Percentiles rank a stretch among this genome's conserved stretches.
Conservation (phyloP, 164 flowering plant genomes). For the Aristolochia fimbriata region DNA sequence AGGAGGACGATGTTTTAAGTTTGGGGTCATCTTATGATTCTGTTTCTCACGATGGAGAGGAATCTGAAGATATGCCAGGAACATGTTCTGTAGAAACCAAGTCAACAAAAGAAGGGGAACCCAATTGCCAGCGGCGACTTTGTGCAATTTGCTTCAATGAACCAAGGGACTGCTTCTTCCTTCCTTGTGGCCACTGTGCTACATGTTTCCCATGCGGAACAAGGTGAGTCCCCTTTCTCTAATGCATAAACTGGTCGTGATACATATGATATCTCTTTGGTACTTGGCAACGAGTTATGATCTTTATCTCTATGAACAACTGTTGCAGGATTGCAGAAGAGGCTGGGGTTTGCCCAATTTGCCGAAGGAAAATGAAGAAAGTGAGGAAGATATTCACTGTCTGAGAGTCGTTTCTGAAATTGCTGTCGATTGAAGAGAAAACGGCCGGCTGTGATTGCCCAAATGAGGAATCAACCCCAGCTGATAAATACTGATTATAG, state of each 20-base stretch:
- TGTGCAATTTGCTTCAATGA: constrained; percentile 86
- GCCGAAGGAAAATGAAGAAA: constrained; percentile 43
- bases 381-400: constrained; percentile 48
- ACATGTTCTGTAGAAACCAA: constrained; percentile 26
- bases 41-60: constrained; percentile 49
- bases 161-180: constrained; percentile 85
- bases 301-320: neutral
- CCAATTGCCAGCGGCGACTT: constrained; percentile 33
- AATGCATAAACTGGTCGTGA: neutral
- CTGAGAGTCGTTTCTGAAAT: constrained; percentile 9
- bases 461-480: too few species aligned
- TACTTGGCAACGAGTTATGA: neutral
- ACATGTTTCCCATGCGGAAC: constrained; percentile 75
- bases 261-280: neutral
- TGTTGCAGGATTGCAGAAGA: constrained; percentile 45
- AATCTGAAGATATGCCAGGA: constrained; percentile 28
- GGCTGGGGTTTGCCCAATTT: constrained; percentile 45
- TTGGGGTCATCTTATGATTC: constrained; percentile 76
- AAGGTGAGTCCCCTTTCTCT: constrained; percentile 31
- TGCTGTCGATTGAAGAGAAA: neutral
- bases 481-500: too few species aligned
- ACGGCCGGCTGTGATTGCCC: too few species aligned
- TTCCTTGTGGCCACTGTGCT: constrained; percentile 90
- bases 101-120: constrained; percentile 33
- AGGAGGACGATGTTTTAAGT: constrained; percentile 66